These are phyloP conservation scores for Elsinoe fawcettii DNA, from an alignment of 2,329 filamentous ascomycete genomes.

Conservation along the genomic window DNA sequence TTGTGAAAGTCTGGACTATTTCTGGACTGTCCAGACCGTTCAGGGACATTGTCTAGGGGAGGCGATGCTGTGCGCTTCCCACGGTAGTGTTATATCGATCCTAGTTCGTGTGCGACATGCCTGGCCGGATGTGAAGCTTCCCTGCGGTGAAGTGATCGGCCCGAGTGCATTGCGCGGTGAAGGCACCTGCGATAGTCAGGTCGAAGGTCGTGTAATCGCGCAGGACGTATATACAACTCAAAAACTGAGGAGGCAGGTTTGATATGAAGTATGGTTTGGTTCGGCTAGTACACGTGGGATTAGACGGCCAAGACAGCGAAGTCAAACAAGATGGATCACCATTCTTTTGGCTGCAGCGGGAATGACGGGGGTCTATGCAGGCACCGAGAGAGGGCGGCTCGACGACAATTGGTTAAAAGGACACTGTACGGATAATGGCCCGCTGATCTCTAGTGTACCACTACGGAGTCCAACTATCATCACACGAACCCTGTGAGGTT, in stretches of 20 bases:
- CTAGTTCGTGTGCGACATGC: not conserved
- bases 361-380: constrained; percentile 7
- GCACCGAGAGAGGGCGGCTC: not conserved
- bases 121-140: not conserved
- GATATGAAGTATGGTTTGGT: constrained; percentile 8
- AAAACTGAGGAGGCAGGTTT: not conserved
- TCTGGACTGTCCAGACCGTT: constrained; percentile 81
- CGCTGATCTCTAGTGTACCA: constrained; percentile 8
- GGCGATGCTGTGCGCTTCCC: not conserved
- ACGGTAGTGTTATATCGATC: not conserved
- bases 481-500: not conserved
- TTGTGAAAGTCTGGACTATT: constrained; percentile 77
- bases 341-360: not conserved
- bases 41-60: constrained; percentile 64
- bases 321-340: not conserved
- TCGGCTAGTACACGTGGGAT: constrained; percentile 2
- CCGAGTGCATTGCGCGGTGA: not conserved
- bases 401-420: constrained; percentile 6
- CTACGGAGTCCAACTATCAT: not conserved
- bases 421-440: constrained; percentile 1
- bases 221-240: not conserved
- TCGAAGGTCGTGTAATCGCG: not conserved
- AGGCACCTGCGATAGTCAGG: not conserved
- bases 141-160: not conserved
- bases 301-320: not conserved